Base-by-base conservation (phyloP, 1,284 basidiomycete genomes). In the Phellopilus nigrolimitatus region DNA sequence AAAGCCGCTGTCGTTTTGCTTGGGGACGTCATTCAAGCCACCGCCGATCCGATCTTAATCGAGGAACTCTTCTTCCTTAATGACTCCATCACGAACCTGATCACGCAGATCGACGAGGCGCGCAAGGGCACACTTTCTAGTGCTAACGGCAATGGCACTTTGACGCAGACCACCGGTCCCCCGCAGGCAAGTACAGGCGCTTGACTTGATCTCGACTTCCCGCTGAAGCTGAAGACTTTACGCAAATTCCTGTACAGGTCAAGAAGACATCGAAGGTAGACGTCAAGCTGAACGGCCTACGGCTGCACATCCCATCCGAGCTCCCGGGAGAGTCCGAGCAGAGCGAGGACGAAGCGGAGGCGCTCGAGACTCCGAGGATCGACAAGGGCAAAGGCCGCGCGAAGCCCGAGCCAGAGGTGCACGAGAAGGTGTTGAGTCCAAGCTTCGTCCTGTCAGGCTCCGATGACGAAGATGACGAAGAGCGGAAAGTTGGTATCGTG, bases 371-470 rank as follows among this genome's bases (percentile, higher is more conserved):
- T 9, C 84, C 84, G 0, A 74, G 74, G 36, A 62, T 83, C 10
- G 84, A 89, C 65, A 90, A 89, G 63, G 88, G 86, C 51, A 89
- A 89, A 63, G 78, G 72, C 15, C 75, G 74, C 49, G 84, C 86
- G 4, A 73, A 78, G 47, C 83, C 82, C 0, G 82, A 82, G 57
- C 82, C 82, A 0, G 80, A 82, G 58, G 71, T 77, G 46, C 75
- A 68, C 3, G 83, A 85, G 65, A 82, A 78, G 64, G 79, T 88
- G 43, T 70, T 91, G 57, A 86, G 83, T 60, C 68, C 74, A 5
- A 71, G 71, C 33, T 84, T 88, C 60, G 70, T 76, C 60, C 79
- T 88, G 43, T 68, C 73, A 13, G 80, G 78, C 59, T 75, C 71
- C 19, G 75, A 77, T 55, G 73, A 73, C 13, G 72, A 80, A 31